These are phyloP conservation scores for Coemansia sp. DNA, from an alignment of 192 early-diverging fungal species.

Conservation along the genomic window DNA sequence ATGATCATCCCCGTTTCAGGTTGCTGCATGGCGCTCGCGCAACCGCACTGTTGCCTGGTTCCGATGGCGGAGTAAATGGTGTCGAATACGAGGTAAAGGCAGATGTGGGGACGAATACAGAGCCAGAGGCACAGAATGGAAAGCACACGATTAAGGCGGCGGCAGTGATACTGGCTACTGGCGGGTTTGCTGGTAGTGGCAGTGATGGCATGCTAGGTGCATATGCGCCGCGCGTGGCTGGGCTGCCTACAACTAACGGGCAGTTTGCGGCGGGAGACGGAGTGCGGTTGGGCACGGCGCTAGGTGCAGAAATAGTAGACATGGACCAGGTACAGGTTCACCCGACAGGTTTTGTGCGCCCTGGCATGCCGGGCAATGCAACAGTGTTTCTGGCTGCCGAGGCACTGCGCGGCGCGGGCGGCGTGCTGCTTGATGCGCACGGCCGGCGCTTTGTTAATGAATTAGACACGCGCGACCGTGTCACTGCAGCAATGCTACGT, in stretches of 20 bases:
- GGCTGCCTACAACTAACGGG: conserved; percentile 88
- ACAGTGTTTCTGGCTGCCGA: conserved; percentile 96
- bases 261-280: conserved; percentile 95
- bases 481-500: conserved; percentile 86
- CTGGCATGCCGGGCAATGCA: conserved; percentile 82
- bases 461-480: conserved; percentile 90
- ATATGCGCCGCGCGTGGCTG: conserved; percentile 73
- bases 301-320: conserved; percentile 84
- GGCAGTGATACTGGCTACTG: conserved; percentile 88
- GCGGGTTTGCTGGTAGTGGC: conserved; percentile 94
- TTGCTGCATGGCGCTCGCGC: conserved; percentile 84
- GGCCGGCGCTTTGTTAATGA: conserved; percentile 92
- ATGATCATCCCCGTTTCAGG: conserved; percentile 70
- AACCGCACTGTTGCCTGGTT: conserved; percentile 66
- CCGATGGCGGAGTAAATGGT: conserved; percentile 69
- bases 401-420: conserved; percentile 91
- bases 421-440: conserved; percentile 74
- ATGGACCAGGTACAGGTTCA: conserved; percentile 97
- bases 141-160: conserved; percentile 56
- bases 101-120: conserved; percentile 57
- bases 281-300: conserved; percentile 77
- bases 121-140: conserved; percentile 62
- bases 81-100: conserved; percentile 72
- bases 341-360: conserved; percentile 93
- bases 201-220: conserved; percentile 73